Evolutionary conservation across 2,329 filamentous ascomycete genomes (phyloP).

Genomic region (Fusarium sp.): DNA sequence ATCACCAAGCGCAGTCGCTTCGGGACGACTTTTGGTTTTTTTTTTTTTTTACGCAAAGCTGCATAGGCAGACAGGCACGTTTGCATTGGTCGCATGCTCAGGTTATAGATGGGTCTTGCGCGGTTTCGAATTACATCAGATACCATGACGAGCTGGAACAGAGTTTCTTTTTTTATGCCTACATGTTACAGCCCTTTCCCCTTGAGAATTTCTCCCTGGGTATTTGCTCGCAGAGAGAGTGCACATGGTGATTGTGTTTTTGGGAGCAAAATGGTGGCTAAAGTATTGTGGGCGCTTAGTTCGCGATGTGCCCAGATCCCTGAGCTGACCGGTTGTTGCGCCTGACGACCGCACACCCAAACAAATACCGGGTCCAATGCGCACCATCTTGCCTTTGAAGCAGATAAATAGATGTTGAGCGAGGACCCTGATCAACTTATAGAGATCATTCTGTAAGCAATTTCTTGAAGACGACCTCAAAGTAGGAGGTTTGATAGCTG

Average conservation of each 20-base stretch:
- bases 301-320: not conserved
- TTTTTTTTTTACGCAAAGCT: conserved; percentile 13
- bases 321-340: not conserved
- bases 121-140: conserved; percentile 37
- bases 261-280: not conserved
- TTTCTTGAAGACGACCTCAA: not conserved
- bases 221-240: not conserved
- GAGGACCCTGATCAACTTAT: not conserved
- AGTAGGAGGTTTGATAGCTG: not conserved
- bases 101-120: conserved; percentile 26
- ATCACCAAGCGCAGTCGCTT: conserved; percentile 22
- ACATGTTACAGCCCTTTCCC: not conserved
- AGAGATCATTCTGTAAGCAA: not conserved
- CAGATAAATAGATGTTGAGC: not conserved
- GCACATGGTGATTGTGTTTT: not conserved
- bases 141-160: conserved; percentile 36
- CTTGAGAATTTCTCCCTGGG: not conserved
- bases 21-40: conserved; percentile 7
- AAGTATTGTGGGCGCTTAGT: not conserved
- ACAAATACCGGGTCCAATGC: not conserved
- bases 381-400: not conserved
- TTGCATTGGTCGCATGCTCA: conserved; percentile 25
- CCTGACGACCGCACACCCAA: not conserved
- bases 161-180: conserved; percentile 5
- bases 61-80: conserved; percentile 26